Evolutionary conservation across 1,284 basidiomycete species (phyloP), one percentile per base, ranked within the genome.

Genomic region (Pyrrhoderma lamaoense): DNA sequence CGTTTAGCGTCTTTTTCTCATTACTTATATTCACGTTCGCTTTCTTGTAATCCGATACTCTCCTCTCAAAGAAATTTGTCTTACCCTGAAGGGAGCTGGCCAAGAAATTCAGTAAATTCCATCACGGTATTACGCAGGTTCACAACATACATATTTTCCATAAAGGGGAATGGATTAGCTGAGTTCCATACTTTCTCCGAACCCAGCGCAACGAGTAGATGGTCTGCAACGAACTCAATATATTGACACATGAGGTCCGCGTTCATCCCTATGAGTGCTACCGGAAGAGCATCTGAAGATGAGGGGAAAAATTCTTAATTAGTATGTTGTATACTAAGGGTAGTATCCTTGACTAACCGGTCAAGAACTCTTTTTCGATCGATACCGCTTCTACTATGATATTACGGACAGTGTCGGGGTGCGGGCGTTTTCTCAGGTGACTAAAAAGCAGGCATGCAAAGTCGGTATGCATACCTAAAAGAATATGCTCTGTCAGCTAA

Each of bases 391-490:
- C 79, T 22, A 67, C 69, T 65, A 88, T 83, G 67, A 88, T 87
- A 54, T 64, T 66, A 53, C 71, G 66, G 38, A 88, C 77, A 37
- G 76, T 75, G 53, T 79, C 74, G 8, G 82, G 81, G 64, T 83
- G 80, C 11, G 82, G 79, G 34, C 81, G 72, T 58, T 75, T 31
- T 21, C 51, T 44, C 21, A 97, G 76, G 64, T 96, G 90, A 57
- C 79, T 84, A 75, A 98, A 96, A 49, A 98, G 78, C n/a, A 98
- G 73, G 69, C 95, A 98, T 0, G 95, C 94, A 64, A 98, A 94
- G 67, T 93, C 95, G 73, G 95, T 98, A 70, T 98, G 95, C 75
- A 98, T 87, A 52, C 95, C 95, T 71, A 31, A 31, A 31, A 11
- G 27, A 31, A 31, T 31, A n/a, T n/a, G n/a, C n/a, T n/a, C n/a